phyloP scores from a whole-genome alignment of 1,284 basidiomycete species.

The Xerocomus nothofagi region DNA sequence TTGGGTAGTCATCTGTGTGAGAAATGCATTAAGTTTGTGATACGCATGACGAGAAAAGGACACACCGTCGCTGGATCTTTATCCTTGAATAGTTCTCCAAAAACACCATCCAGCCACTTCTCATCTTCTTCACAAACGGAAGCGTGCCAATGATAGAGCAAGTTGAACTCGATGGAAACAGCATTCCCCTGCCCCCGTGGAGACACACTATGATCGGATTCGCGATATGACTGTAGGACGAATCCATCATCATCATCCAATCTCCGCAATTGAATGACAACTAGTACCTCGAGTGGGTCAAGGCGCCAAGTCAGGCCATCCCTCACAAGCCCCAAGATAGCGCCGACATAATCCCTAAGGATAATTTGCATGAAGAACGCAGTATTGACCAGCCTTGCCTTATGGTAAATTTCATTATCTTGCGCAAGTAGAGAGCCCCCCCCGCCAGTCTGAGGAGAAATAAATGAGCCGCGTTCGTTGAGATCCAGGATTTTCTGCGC shows the following conservation, averaged over 20 bases:
- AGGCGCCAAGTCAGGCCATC: slow-evolving; percentile 49
- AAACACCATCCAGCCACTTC: slow-evolving; percentile 55
- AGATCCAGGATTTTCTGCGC: slow-evolving; percentile 68
- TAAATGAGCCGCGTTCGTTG: slow-evolving; percentile 58
- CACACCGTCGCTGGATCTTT: slow-evolving; percentile 42
- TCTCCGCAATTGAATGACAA: neutral
- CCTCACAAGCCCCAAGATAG: slow-evolving; percentile 49
- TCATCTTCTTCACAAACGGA: slow-evolving; percentile 61
- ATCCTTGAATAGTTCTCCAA: slow-evolving; percentile 46
- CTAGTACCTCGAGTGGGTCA: slow-evolving; percentile 46
- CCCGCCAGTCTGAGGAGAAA: slow-evolving; percentile 23
- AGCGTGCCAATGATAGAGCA: slow-evolving; percentile 77
- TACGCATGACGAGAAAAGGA: slow-evolving; percentile 2
- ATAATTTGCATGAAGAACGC: slow-evolving; percentile 73
- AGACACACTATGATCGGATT: slow-evolving; percentile 31
- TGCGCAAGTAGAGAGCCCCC: slow-evolving; percentile 42
- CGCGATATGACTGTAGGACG: slow-evolving; percentile 23
- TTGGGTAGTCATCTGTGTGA: slow-evolving; percentile 39
- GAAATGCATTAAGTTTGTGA: slow-evolving; percentile 7
- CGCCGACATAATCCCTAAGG: slow-evolving; percentile 63
- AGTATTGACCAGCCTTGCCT: slow-evolving; percentile 73
- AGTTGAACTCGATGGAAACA: slow-evolving; percentile 72
- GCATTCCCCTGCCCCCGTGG: slow-evolving; percentile 71
- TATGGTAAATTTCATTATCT: slow-evolving; percentile 77
- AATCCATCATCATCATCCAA: neutral